A percentile compares a stretch with the other conserved stretches of the same genome.
phyloP scores from a whole-genome alignment of 139 green algal genomes.

The Ulvella scutata region DNA sequence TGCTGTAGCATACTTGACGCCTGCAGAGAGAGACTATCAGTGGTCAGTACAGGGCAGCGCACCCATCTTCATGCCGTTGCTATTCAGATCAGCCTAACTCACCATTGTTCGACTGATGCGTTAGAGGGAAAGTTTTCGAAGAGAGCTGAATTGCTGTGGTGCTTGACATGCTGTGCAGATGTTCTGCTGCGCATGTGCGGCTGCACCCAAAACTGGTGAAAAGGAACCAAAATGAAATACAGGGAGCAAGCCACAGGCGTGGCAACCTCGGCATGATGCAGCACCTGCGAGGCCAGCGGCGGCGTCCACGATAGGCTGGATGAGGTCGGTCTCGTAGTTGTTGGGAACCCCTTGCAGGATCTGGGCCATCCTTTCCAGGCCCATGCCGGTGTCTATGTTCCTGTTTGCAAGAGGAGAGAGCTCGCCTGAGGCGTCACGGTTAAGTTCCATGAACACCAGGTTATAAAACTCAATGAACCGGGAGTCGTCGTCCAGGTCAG shows the following conservation, averaged over 20 bases:
- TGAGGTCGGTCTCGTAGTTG: slow-evolving; percentile 94
- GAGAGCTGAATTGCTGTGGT: too few species aligned
- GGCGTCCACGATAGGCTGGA: slow-evolving; percentile 67
- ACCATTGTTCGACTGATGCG: too few species aligned
- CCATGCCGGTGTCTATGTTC: slow-evolving; percentile 94
- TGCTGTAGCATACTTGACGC: slow-evolving; percentile 38
- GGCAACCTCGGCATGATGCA: too few species aligned
- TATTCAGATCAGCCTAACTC: too few species aligned
- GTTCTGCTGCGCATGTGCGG: too few species aligned
- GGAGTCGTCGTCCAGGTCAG: slow-evolving; percentile 49
- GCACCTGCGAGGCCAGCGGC: slow-evolving; percentile 41
- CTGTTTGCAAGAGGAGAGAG: slow-evolving; percentile 58
- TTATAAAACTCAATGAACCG: slow-evolving; percentile 74
- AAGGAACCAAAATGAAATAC: too few species aligned
- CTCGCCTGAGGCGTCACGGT: slow-evolving; percentile 41
- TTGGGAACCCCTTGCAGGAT: slow-evolving; percentile 75
- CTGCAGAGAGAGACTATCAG: not conserved
- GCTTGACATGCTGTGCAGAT: too few species aligned
- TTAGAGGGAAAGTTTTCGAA: too few species aligned
- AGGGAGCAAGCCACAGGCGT: too few species aligned
- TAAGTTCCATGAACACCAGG: slow-evolving; percentile 71
- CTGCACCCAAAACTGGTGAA: too few species aligned
- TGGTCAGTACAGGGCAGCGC: too few species aligned
- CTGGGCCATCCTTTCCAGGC: slow-evolving; percentile 86
- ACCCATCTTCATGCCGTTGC: too few species aligned